Evolutionary conservation across 2,329 filamentous ascomycete genomes (phyloP).

Genomic region (Cladorrhinum sp.): DNA sequence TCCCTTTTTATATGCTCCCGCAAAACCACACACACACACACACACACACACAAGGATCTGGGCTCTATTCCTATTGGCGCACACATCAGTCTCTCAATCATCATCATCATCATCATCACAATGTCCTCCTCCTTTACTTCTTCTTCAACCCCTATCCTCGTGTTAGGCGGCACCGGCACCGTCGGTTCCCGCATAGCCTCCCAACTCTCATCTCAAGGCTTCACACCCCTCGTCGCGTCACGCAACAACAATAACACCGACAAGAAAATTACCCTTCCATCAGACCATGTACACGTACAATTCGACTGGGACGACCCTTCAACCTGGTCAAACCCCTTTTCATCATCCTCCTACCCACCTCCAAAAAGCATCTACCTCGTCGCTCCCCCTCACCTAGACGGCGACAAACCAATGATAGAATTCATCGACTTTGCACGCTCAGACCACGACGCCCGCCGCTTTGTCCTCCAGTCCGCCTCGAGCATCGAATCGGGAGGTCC

Average conservation of each 20-base stretch:
- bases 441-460: slow-evolving; percentile 37
- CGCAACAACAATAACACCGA: slow-evolving; percentile 33
- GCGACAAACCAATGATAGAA: slow-evolving; percentile 33
- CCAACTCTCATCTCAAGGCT: slow-evolving; percentile 32
- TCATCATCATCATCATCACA: not conserved
- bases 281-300: slow-evolving; percentile 27
- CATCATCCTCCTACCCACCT: not conserved
- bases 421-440: slow-evolving; percentile 42
- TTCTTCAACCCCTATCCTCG: slow-evolving; percentile 32
- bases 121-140: slow-evolving; percentile 3
- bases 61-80: not conserved
- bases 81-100: not conserved
- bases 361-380: slow-evolving; percentile 39
- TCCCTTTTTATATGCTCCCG: too few relatives aligned
- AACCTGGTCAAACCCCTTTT: slow-evolving; percentile 39
- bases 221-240: slow-evolving; percentile 38
- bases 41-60: not conserved
- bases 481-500: slow-evolving; percentile 35
- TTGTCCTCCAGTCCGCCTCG: slow-evolving; percentile 44
- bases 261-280: not conserved
- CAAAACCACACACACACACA: not conserved
- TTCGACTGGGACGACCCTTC: slow-evolving; percentile 46
- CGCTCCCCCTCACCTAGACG: slow-evolving; percentile 34
- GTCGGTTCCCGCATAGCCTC: slow-evolving; percentile 39
- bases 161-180: slow-evolving; percentile 46